Evolutionary conservation across 331 rosid species (phyloP).

Genomic region (Phaseolus coccineus): DNA sequence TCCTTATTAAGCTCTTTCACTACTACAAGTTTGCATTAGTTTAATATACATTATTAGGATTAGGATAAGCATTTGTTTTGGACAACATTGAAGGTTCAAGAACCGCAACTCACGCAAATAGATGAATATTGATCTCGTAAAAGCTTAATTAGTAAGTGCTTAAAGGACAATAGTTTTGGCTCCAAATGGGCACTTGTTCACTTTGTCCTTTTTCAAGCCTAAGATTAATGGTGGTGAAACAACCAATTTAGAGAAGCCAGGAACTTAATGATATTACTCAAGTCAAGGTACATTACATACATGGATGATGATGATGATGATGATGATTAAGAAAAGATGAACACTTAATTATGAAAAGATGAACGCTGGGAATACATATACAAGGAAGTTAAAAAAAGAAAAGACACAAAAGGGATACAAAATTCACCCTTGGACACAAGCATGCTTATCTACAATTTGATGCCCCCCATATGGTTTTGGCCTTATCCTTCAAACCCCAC

Average conservation of each 20-base stretch:
- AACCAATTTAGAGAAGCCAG: conserved; percentile 1
- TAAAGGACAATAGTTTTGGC: conserved; percentile 11
- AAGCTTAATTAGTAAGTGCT: not conserved
- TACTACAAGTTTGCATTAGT: conserved; percentile 35
- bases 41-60: conserved; percentile 29
- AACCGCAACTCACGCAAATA: conserved; percentile 14
- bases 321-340: not conserved
- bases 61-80: conserved; percentile 39
- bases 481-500: conserved; percentile 15
- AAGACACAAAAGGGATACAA: conserved; percentile 54
- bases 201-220: not conserved
- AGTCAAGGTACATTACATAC: not conserved
- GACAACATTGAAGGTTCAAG: conserved; percentile 38
- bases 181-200: not conserved
- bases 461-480: conserved; percentile 31
- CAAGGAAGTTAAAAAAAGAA: conserved; percentile 32
- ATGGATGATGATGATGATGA: not conserved
- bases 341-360: conserved; percentile 20
- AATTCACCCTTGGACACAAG: conserved; percentile 58
- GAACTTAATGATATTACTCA: not conserved
- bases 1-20: conserved; percentile 26
- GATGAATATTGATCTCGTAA: not conserved
- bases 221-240: not conserved
- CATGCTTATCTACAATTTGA: conserved; percentile 66
- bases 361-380: conserved; percentile 46